Percentiles rank a stretch among this genome's conserved stretches.
These are phyloP conservation scores for Xylariaceae sp. DNA, from an alignment of 2,329 filamentous ascomycete genomes.

Conservation along the genomic window DNA sequence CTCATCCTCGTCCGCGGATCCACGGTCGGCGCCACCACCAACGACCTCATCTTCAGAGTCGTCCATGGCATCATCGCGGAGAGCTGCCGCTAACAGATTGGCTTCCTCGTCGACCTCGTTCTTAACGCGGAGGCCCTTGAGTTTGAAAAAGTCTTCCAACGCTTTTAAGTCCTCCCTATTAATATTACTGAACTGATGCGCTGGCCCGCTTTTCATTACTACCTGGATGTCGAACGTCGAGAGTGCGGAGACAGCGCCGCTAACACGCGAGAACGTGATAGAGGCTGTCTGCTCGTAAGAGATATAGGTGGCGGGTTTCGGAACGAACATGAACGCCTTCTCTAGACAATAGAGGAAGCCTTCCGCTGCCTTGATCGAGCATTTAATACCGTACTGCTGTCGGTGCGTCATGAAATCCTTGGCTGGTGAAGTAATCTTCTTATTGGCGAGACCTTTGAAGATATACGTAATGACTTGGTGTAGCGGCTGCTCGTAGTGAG, in stretches of 20 bases:
- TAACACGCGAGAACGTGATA: slow-evolving; percentile 93
- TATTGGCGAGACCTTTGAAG: slow-evolving; percentile 88
- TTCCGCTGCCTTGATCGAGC: slow-evolving; percentile 99
- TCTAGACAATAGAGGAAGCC: slow-evolving; percentile 95
- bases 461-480: slow-evolving; percentile 93
- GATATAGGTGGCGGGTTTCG: slow-evolving; percentile 96
- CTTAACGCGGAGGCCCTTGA: slow-evolving; percentile 91
- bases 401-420: slow-evolving; percentile 95
- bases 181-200: slow-evolving; percentile 98
- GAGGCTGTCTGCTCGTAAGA: slow-evolving; percentile 88
- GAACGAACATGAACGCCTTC: slow-evolving; percentile 98
- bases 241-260: slow-evolving; percentile 86
- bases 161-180: slow-evolving; percentile 96
- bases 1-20: slow-evolving; percentile 92
- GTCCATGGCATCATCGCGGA: slow-evolving; percentile 78
- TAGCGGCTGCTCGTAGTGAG: slow-evolving; percentile 89
- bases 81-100: slow-evolving; percentile 71
- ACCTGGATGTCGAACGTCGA: slow-evolving; percentile 98
- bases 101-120: slow-evolving; percentile 98
- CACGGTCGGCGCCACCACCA: slow-evolving; percentile 67
- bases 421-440: slow-evolving; percentile 90
- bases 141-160: slow-evolving; percentile 95
- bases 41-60: slow-evolving; percentile 81
- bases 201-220: slow-evolving; percentile 79
- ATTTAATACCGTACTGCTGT: slow-evolving; percentile 92